These are phyloP conservation scores for Fusarium burgessii DNA, from an alignment of 2,329 filamentous ascomycete species.

Conservation along the genomic window DNA sequence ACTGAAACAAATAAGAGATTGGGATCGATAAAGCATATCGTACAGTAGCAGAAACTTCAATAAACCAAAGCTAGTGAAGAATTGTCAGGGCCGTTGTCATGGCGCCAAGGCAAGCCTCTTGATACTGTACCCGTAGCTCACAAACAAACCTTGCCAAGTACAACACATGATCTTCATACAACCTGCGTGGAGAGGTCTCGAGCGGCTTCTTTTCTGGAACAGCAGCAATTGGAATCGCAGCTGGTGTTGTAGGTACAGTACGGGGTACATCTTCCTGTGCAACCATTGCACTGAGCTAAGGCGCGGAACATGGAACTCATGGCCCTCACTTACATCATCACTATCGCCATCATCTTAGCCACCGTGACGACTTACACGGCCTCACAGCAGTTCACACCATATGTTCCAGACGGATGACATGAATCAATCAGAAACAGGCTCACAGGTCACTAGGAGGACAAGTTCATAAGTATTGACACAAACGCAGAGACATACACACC, in stretches of 20 bases:
- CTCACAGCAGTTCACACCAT: slow-evolving; percentile 7
- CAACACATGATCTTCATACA: background rate
- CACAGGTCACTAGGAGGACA: background rate
- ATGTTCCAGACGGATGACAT: slow-evolving; percentile 9
- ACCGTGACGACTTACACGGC: slow-evolving; percentile 30
- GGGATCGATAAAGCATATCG: background rate
- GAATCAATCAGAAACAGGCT: slow-evolving; percentile 7
- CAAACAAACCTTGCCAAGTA: slow-evolving; percentile 12
- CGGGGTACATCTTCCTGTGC: slow-evolving; percentile 31
- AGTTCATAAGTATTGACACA: slow-evolving; percentile 1
- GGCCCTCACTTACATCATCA: slow-evolving; percentile 42
- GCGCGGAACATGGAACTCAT: slow-evolving; percentile 35
- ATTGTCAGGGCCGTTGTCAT: slow-evolving; percentile 4
- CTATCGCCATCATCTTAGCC: slow-evolving; percentile 29
- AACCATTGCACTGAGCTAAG: slow-evolving; percentile 38
- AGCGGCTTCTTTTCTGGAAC: slow-evolving; percentile 10
- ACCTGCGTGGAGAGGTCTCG: slow-evolving; percentile 8
- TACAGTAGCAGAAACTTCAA: background rate
- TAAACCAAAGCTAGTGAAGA: background rate
- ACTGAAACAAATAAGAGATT: slow-evolving; percentile 1
- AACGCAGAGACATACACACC: slow-evolving; percentile 28
- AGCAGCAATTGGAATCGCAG: slow-evolving; percentile 6
- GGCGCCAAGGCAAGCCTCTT: slow-evolving; percentile 6
- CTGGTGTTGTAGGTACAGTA: slow-evolving; percentile 14
- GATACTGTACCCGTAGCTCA: background rate